Evolutionary conservation across 768 basidiomycete genomes (phyloP).

Genomic region (Leccinum boreale): DNA sequence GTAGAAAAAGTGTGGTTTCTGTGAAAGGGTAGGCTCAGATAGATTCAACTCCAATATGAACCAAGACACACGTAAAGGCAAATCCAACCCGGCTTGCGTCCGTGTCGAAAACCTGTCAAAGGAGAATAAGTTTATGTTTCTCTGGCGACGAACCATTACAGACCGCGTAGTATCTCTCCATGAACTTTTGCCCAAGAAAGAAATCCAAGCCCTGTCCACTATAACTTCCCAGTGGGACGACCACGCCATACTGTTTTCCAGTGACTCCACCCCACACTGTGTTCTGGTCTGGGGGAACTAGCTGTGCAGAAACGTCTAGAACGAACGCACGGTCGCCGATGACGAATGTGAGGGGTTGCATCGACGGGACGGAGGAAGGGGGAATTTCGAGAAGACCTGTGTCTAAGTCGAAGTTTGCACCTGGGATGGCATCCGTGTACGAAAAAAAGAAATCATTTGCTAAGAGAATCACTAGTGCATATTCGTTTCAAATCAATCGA

Average conservation of each 20-base stretch:
- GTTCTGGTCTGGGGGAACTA: not conserved
- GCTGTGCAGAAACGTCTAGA: not conserved
- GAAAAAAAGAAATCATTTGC: conserved; percentile 10
- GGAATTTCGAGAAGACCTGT: conserved; percentile 13
- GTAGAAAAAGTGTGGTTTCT: not conserved
- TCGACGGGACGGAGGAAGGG: conserved; percentile 3
- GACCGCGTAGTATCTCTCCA: not conserved
- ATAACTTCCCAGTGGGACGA: not conserved
- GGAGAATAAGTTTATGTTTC: not conserved
- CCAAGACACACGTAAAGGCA: not conserved
- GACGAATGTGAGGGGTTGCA: conserved; percentile 9
- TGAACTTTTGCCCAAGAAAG: not conserved
- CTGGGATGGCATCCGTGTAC: conserved; percentile 13
- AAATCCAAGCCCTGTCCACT: not conserved
- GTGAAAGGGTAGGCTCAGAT: not conserved
- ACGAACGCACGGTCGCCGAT: not conserved
- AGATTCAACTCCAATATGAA: not conserved
- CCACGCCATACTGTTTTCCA: not conserved
- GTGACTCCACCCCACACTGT: not conserved
- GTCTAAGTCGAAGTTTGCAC: not conserved
- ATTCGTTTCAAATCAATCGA: not conserved
- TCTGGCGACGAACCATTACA: not conserved
- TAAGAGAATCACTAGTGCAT: conserved; percentile 5
- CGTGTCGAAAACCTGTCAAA: not conserved
- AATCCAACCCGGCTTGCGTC: not conserved